Base-by-base conservation (phyloP, 176 grass and related monocot genomes). In the Secale cereale region DNA sequence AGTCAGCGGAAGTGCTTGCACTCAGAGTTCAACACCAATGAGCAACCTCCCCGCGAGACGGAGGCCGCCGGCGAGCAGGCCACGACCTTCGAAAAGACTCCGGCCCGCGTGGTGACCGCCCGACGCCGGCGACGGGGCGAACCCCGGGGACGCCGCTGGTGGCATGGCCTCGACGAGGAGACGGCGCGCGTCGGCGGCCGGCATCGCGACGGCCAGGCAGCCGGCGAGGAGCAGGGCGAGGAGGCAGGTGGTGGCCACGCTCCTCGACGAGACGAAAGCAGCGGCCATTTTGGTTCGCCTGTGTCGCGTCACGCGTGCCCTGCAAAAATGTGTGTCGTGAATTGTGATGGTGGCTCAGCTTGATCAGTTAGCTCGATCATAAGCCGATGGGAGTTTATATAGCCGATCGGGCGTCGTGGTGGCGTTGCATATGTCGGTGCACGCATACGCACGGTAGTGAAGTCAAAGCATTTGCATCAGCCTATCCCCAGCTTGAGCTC, bases 1-100 rank as follows among this genome's bases (percentile, higher is more conserved):
- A 6, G 9, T 11, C 10, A 56, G 22, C 2, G 54, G 19, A 76
- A 52, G 45, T 10, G 29, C 11, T 10, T 54, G 14, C 10, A 4
- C 46, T 81, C 3, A 81, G 1, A 83, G 22, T 6, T 56, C 39
- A 2, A 88, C 16, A 3, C 75, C 87, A 56, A 79, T 31, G 7
- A 88, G 87, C 57, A 88, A 14, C 75, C 81, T 84, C 19, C 87
- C 81, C 0, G 87, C 87, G 26, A 88, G 26, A 8, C 32, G 67
- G 4, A 88, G 3, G 13, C 87, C 87, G 0, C 30, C 59, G 36
- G 30, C 73, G 36, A 88, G 37, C 3, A 87, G 72, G 6, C 71
- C 86, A 12, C 61, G 36, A 3, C 79, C 35, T 1, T 46, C 23
- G 14, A 66, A 45, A 10, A 85, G 76, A 68, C 31, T n/a, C 68